Conservation (phyloP, 441 rosid genomes). For the Euphorbia schlechtendalii region DNA sequence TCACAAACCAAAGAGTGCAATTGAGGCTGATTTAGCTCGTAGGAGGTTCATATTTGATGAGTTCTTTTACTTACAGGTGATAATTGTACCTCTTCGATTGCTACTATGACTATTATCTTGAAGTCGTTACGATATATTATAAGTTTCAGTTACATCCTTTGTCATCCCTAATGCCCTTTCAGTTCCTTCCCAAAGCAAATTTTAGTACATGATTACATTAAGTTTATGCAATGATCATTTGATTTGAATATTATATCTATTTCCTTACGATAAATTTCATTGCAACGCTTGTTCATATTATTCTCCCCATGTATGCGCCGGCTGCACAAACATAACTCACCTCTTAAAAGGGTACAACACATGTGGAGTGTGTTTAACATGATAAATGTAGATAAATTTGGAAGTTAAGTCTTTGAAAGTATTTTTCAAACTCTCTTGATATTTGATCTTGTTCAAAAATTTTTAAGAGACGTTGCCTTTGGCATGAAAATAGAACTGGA, state of each 20-base stretch:
- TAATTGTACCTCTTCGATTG: slow-evolving; percentile 8
- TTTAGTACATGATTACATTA: not conserved
- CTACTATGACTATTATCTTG: not conserved
- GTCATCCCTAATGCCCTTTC: not conserved
- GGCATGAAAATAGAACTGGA: slow-evolving; percentile 5
- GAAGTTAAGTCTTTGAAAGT: not conserved
- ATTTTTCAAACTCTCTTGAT: not conserved
- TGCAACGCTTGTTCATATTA: not conserved
- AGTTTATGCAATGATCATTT: not conserved
- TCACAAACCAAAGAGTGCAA: slow-evolving; percentile 76
- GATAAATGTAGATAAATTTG: not conserved
- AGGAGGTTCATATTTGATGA: slow-evolving; percentile 92
- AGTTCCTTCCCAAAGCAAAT: not conserved
- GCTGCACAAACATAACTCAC: not conserved
- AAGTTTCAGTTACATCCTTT: not conserved
- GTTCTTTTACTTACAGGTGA: slow-evolving; percentile 94
- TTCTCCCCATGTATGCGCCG: not conserved
- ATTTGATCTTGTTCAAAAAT: not conserved
- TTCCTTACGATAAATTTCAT: not conserved
- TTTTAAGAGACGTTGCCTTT: not conserved
- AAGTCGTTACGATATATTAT: not conserved
- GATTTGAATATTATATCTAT: not conserved
- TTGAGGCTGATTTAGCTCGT: slow-evolving; percentile 92
- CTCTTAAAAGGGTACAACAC: not conserved
- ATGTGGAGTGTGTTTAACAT: not conserved